These are phyloP conservation scores for Yamadazyma philogaea DNA, from an alignment of 805 yeast species.

Conservation along the genomic window DNA sequence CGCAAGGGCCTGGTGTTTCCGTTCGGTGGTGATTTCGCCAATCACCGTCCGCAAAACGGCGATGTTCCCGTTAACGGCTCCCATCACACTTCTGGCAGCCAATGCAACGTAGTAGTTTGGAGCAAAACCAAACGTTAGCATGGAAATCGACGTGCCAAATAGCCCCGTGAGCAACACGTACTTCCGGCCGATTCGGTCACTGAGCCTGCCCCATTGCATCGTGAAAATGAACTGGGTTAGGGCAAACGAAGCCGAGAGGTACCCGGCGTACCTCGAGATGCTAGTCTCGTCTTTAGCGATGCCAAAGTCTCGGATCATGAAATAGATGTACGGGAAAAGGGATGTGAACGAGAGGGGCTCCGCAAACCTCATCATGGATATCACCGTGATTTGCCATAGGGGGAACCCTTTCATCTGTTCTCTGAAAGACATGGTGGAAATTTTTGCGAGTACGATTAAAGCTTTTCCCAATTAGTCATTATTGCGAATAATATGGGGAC, in stretches of 20 bases:
- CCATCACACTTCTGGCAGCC: constrained; percentile 51
- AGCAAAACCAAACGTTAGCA: constrained; percentile 53
- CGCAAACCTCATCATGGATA: constrained; percentile 47
- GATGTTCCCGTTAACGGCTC: constrained; percentile 60
- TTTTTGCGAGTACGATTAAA: background rate
- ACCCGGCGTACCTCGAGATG: constrained; percentile 60
- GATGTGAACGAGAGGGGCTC: constrained; percentile 67
- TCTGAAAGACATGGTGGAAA: constrained; percentile 23
- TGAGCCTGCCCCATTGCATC: constrained; percentile 57
- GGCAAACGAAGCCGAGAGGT: constrained; percentile 60
- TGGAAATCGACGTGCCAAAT: constrained; percentile 47
- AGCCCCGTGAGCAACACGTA: constrained; percentile 51
- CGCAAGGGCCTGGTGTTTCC: constrained; percentile 60
- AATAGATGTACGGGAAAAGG: constrained; percentile 60
- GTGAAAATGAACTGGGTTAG: constrained; percentile 56
- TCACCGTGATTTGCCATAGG: constrained; percentile 42
- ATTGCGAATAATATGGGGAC: too few species aligned
- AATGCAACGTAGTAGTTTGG: constrained; percentile 51
- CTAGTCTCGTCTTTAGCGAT: constrained; percentile 48
- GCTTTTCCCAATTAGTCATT: too few species aligned
- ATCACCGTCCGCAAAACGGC: constrained; percentile 61
- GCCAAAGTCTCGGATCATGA: constrained; percentile 58
- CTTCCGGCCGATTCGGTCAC: constrained; percentile 58
- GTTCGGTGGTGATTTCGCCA: constrained; percentile 57
- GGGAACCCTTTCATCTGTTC: constrained; percentile 59